Conservation (phyloP, 2,329 filamentous ascomycete species). For the Paradendryphiella salina region DNA sequence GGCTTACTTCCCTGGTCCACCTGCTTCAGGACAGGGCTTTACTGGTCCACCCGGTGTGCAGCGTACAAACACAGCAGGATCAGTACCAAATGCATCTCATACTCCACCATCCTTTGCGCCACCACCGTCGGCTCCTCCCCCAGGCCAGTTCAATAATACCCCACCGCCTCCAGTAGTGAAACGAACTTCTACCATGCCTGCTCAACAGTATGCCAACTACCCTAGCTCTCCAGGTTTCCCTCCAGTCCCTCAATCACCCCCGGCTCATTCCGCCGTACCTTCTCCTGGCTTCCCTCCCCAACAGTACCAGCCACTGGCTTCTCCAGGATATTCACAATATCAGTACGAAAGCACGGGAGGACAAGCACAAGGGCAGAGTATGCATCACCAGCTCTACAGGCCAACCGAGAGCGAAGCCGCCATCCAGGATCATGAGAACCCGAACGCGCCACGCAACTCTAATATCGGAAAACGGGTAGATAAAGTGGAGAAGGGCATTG, state of each 20-base stretch:
- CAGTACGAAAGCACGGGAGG: constrained; percentile 46
- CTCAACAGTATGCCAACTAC: constrained; percentile 48
- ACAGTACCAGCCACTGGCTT: constrained; percentile 40
- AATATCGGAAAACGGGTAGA: constrained; percentile 68
- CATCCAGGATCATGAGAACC: constrained; percentile 25
- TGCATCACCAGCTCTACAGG: constrained; percentile 71
- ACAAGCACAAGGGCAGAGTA: constrained; percentile 52
- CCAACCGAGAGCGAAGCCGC: constrained; percentile 65
- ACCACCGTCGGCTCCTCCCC: constrained; percentile 40
- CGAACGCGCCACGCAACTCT: constrained; percentile 45
- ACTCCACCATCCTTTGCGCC: constrained; percentile 47
- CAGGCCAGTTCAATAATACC: constrained; percentile 27
- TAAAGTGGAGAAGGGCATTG: constrained; percentile 69
- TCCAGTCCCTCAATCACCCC: constrained; percentile 34
- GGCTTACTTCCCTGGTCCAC: constrained; percentile 50
- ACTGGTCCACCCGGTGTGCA: constrained; percentile 40
- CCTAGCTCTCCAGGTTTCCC: constrained; percentile 39
- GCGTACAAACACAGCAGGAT: constrained; percentile 40
- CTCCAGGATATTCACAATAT: constrained; percentile 61
- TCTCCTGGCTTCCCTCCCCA: constrained; percentile 48
- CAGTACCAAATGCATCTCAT: constrained; percentile 43
- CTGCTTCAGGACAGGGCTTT: constrained; percentile 44
- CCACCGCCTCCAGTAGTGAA: constrained; percentile 35
- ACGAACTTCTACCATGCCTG: constrained; percentile 38
- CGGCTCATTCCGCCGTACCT: constrained; percentile 40